Conservation (phyloP, 805 yeast species). For the Candida berthetii region DNA sequence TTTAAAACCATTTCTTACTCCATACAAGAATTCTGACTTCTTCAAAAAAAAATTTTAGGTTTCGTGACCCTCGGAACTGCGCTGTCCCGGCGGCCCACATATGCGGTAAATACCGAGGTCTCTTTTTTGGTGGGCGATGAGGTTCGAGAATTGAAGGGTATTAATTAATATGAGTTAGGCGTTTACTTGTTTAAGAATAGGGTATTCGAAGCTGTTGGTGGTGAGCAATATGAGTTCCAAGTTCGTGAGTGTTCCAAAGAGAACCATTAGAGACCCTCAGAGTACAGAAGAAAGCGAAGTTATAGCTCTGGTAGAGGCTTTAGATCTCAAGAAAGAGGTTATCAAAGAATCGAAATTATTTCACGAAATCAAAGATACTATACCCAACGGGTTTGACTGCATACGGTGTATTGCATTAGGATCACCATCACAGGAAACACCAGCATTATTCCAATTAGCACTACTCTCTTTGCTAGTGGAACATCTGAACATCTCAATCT, state of each 20-base stretch:
- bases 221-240: background rate
- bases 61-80: background rate
- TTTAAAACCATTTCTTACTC: background rate
- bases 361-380: constrained; percentile 13
- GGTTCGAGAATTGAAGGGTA: too few species aligned
- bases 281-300: constrained; percentile 1
- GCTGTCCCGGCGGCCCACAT: too few species aligned
- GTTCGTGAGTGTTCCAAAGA: background rate
- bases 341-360: constrained; percentile 23
- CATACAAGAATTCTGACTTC: background rate
- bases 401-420: constrained; percentile 74
- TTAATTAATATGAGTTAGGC: too few species aligned
- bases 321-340: constrained; percentile 12
- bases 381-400: constrained; percentile 12
- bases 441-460: constrained; percentile 65
- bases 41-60: background rate
- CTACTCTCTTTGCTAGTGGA: constrained; percentile 37
- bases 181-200: too few species aligned
- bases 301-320: constrained; percentile 1
- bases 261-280: background rate
- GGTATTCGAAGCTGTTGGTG: background rate
- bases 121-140: background rate
- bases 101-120: too few species aligned
- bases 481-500: constrained; percentile 10
- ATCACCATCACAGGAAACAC: constrained; percentile 48